Base-by-base conservation (phyloP, 768 basidiomycete genomes). In the Ramaria sp. region DNA sequence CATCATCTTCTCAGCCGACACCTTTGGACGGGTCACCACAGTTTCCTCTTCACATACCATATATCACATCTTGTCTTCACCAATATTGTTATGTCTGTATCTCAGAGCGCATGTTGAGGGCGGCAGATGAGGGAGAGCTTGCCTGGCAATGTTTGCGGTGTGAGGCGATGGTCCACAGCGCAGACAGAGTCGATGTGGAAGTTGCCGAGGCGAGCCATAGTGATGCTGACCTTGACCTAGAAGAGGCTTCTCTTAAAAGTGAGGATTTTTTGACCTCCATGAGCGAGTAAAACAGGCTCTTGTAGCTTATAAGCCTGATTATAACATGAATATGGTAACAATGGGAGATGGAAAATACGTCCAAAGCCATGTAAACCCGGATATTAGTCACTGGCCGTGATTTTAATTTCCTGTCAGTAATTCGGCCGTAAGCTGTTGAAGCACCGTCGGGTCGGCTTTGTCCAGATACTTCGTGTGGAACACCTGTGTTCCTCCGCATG, bases 21-120 rank as follows among this genome's bases (percentile, higher is more conserved):
- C 32, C 9, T 15, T 38, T 39, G 1, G 67, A 67, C 22, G 74
- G 73, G 52, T 73, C 78, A 22, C 77, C 81, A 3, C 60, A 74
- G 30, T 72, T 81, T 62, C 85, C 89, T 2, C 79, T 95, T 58
- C 75, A 85, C 62, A 85, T 81, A 42, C 84, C 94, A 0, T 97
- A 95, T 64, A 69, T 85, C 48, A 82, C 91, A 32, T 82, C 83
- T 28, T 93, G 88, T 58, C 84, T 81, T 6, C 91, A 96, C 64
- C 66, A 78, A 13, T 99, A 94, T 69, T 98, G 96, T 69, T 99
- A 97, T 66, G 83, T 85, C 61, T 99, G 96, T 68, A 74, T 98
- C 39, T 78, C 89, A 13, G 87, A 88, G 63, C 81, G 82, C 57
- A 78, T 97, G 71, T 75, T 89, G 62, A 81, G 77, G 34, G 76